Evolutionary conservation across 176 grass and related monocot species (phyloP).

Genomic region (Carex parvula): DNA sequence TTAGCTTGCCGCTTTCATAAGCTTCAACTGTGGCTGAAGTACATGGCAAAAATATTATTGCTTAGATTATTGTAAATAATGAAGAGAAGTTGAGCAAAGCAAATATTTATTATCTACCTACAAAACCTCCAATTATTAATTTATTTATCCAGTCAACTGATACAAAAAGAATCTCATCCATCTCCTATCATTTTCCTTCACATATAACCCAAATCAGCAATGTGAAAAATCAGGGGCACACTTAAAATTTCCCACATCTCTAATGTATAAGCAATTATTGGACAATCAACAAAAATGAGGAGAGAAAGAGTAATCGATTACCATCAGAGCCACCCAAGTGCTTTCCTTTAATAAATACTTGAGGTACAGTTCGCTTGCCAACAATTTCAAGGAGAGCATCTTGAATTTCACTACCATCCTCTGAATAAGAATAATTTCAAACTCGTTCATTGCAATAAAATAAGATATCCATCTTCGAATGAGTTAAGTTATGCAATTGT

Average conservation of each 20-base stretch:
- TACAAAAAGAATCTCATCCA: background rate
- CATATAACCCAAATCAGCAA: background rate
- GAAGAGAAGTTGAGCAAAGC: background rate
- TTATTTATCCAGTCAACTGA: background rate
- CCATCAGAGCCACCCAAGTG: constrained; percentile 49
- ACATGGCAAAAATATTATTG: constrained; percentile 1
- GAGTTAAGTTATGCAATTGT: background rate
- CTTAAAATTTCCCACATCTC: background rate
- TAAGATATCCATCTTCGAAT: background rate
- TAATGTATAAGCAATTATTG: background rate
- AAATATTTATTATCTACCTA: background rate
- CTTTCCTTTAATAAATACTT: constrained; percentile 43
- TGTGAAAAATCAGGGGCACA: background rate
- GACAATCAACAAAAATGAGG: constrained; percentile 3
- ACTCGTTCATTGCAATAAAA: background rate
- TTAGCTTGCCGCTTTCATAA: constrained; percentile 33
- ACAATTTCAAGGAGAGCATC: constrained; percentile 40
- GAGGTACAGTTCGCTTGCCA: constrained; percentile 41
- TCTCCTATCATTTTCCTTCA: background rate
- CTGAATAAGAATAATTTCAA: background rate
- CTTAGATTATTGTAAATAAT: background rate
- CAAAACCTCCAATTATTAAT: background rate
- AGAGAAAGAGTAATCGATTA: constrained; percentile 13
- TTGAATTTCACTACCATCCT: constrained; percentile 46
- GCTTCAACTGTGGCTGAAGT: constrained; percentile 34